phyloP scores from a whole-genome alignment of 1,139 yeast genomes.

The Petasospora rhodanensis region DNA sequence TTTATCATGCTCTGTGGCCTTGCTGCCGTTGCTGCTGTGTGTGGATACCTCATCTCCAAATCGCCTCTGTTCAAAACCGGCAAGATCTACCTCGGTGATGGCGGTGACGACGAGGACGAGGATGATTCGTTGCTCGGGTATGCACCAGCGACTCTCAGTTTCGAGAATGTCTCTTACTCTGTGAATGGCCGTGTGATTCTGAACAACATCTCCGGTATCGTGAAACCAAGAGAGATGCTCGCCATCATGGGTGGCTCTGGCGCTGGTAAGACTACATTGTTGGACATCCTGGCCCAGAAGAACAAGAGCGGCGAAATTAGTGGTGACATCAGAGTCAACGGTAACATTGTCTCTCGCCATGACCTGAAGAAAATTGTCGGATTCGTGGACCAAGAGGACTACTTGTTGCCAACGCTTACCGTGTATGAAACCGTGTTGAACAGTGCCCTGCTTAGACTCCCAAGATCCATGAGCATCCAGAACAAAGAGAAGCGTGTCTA shows the following conservation, averaged over 20 bases:
- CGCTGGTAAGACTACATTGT: slow-evolving; percentile 91
- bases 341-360: slow-evolving; percentile 37
- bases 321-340: slow-evolving; percentile 74
- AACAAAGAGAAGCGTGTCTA: slow-evolving; percentile 76
- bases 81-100: slow-evolving; percentile 31
- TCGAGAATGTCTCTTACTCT: slow-evolving; percentile 63
- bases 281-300: slow-evolving; percentile 87
- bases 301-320: slow-evolving; percentile 65
- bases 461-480: slow-evolving; percentile 65
- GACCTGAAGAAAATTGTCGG: slow-evolving; percentile 72
- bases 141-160: slow-evolving; percentile 73
- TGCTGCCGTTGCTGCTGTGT: slow-evolving; percentile 34
- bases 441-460: slow-evolving; percentile 84
- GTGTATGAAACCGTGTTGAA: slow-evolving; percentile 93
- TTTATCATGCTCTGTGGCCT: slow-evolving; percentile 36
- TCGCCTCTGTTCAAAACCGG: slow-evolving; percentile 55
- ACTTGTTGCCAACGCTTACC: slow-evolving; percentile 83
- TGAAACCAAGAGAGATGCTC: slow-evolving; percentile 80
- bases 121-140: slow-evolving; percentile 49
- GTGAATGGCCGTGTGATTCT: slow-evolving; percentile 56
- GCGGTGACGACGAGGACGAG: slow-evolving; percentile 36
- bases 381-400: slow-evolving; percentile 97
- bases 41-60: slow-evolving; percentile 47
- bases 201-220: slow-evolving; percentile 64
- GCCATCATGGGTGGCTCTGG: slow-evolving; percentile 99